These are phyloP conservation scores for Scedosporium minutisporum DNA, from an alignment of 2,329 filamentous ascomycete genomes.

Conservation along the genomic window DNA sequence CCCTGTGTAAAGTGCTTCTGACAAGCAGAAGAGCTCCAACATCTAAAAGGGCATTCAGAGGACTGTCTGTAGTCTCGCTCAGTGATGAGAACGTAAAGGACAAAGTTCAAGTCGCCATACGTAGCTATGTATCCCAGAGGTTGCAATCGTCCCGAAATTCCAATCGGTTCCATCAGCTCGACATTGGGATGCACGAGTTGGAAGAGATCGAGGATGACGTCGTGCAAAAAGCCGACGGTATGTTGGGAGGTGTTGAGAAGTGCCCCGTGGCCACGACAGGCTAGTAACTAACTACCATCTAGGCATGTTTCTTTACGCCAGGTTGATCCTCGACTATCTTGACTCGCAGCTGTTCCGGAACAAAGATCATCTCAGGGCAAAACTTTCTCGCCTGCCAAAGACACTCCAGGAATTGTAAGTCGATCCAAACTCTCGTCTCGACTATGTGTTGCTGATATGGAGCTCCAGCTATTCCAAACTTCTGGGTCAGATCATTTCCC, in stretches of 20 bases:
- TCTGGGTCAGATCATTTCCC: slow-evolving; percentile 14
- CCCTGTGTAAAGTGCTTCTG: slow-evolving; percentile 3
- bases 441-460: neutral
- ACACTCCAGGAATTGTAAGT: slow-evolving; percentile 18
- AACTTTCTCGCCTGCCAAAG: slow-evolving; percentile 14
- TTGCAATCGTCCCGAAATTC: slow-evolving; percentile 4
- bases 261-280: neutral
- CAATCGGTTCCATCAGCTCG: slow-evolving; percentile 11
- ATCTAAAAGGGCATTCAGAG: slow-evolving; percentile 10
- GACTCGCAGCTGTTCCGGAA: slow-evolving; percentile 18
- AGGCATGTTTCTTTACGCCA: slow-evolving; percentile 28
- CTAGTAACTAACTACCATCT: neutral
- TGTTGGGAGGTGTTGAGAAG: neutral
- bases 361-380: slow-evolving; percentile 14
- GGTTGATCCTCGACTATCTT: slow-evolving; percentile 23
- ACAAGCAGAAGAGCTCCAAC: neutral
- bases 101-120: slow-evolving; percentile 14
- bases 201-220: slow-evolving; percentile 11
- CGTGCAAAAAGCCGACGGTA: slow-evolving; percentile 18
- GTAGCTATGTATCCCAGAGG: slow-evolving; percentile 11
- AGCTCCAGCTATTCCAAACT: slow-evolving; percentile 19
- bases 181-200: slow-evolving; percentile 9
- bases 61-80: slow-evolving; percentile 15
- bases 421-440: neutral
- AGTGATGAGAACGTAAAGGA: slow-evolving; percentile 15